Evolutionary conservation across 2,329 filamentous ascomycete genomes (phyloP).

Genomic region (Cladosporium halotolerans): DNA sequence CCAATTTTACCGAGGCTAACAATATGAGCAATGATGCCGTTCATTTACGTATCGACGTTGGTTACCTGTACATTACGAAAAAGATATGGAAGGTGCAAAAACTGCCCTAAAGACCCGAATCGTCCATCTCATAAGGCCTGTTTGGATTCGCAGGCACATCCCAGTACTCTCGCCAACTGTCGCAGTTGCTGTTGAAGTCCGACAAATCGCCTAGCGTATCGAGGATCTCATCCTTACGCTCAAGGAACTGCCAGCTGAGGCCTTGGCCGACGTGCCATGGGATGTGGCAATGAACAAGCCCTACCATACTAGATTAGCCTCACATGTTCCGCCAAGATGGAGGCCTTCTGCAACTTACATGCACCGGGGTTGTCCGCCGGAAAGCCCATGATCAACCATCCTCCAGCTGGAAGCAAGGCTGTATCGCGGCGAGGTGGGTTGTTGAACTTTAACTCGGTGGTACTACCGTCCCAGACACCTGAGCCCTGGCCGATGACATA

Average conservation of each 20-base stretch:
- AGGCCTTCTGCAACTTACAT: conserved; percentile 13
- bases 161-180: conserved; percentile 11
- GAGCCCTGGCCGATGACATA: conserved; percentile 54
- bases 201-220: conserved; percentile 4
- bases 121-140: conserved; percentile 12
- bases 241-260: conserved; percentile 51
- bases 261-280: conserved; percentile 57
- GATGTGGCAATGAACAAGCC: conserved; percentile 33
- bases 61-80: too few relatives aligned
- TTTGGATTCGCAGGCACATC: conserved; percentile 1
- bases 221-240: conserved; percentile 22
- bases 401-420: conserved; percentile 35
- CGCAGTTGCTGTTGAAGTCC: conserved; percentile 2
- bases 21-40: too few relatives aligned
- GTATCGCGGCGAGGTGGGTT: conserved; percentile 47
- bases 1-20: too few relatives aligned
- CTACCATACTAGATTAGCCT: background rate
- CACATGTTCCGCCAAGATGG: background rate
- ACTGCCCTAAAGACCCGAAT: conserved; percentile 10
- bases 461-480: conserved; percentile 29
- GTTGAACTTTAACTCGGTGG: conserved; percentile 28
- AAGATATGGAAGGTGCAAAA: background rate
- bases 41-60: too few relatives aligned
- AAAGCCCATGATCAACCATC: conserved; percentile 24
- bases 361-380: conserved; percentile 25